Evolutionary conservation across 148 eudicot genomes (phyloP).

Genomic region (Rhododendron ferrugineum): DNA sequence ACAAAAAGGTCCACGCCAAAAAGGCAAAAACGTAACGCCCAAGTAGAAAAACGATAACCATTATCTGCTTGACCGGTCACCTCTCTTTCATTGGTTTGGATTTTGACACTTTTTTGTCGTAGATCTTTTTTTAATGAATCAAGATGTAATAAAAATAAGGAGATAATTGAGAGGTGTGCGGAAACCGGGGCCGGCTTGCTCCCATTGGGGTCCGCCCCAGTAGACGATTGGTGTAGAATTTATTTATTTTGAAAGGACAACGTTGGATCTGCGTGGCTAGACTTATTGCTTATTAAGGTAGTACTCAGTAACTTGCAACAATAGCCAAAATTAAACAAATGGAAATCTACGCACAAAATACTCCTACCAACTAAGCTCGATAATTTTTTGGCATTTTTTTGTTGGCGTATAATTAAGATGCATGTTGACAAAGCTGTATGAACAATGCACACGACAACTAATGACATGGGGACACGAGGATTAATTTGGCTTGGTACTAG

Average conservation of each 20-base stretch:
- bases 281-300: too few species aligned
- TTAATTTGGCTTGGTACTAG: background rate
- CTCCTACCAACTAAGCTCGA: background rate
- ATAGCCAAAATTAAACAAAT: background rate
- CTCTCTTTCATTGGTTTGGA: background rate
- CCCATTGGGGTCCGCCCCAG: too few species aligned
- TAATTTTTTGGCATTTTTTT: too few species aligned
- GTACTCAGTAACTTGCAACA: background rate
- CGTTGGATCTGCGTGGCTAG: too few species aligned
- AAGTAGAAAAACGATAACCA: background rate
- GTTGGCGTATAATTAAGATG: too few species aligned
- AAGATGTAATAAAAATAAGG: too few species aligned
- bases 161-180: too few species aligned
- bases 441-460: too few species aligned
- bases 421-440: too few species aligned
- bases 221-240: background rate
- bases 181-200: too few species aligned
- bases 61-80: background rate
- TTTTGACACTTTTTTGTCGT: background rate
- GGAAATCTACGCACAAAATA: background rate
- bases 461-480: too few species aligned
- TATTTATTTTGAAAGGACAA: background rate
- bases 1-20: background rate
- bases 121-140: background rate
- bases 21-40: background rate